phyloP scores from a whole-genome alignment of 768 basidiomycete genomes.

The Lentinus tigrinus region DNA sequence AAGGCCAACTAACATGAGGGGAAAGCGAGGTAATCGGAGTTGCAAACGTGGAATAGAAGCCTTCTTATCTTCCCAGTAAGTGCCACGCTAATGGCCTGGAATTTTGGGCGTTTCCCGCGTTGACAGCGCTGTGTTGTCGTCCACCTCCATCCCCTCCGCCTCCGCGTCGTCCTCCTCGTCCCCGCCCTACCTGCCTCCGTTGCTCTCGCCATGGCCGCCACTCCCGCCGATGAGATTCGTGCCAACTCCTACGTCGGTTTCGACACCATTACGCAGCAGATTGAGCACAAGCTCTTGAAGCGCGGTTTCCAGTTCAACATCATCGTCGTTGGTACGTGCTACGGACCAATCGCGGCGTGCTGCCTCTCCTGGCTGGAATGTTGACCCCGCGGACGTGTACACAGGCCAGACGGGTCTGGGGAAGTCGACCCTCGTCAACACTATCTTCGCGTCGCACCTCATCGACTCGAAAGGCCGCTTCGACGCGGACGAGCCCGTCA shows the following conservation, averaged over 20 bases:
- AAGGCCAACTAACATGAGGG: neutral
- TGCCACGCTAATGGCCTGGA: neutral
- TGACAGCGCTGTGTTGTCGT: conserved; percentile 14
- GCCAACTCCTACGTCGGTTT: conserved; percentile 96
- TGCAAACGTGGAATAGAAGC: conserved; percentile 1
- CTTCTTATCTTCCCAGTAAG: conserved; percentile 1
- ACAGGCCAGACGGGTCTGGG: conserved; percentile 95
- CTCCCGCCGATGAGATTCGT: conserved; percentile 73
- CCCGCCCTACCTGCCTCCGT: neutral
- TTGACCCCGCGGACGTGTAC: conserved; percentile 3
- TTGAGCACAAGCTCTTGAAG: conserved; percentile 98
- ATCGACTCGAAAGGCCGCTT: conserved; percentile 96
- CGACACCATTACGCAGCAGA: conserved; percentile 95
- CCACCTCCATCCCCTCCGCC: conserved; percentile 7
- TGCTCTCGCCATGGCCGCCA: conserved; percentile 29
- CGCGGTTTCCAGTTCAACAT: conserved; percentile 99
- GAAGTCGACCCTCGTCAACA: conserved; percentile 98
- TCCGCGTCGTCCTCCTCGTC: conserved; percentile 3
- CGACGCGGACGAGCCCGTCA: conserved; percentile 81
- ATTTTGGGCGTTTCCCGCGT: conserved; percentile 15
- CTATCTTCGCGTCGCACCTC: conserved; percentile 97
- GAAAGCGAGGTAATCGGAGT: conserved; percentile 4
- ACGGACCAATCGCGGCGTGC: conserved; percentile 27
- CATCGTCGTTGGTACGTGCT: conserved; percentile 94
- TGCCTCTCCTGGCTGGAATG: neutral